Base-by-base conservation (phyloP, 371 early-diverging fungal genomes). In the Mucor lusitanicus region DNA sequence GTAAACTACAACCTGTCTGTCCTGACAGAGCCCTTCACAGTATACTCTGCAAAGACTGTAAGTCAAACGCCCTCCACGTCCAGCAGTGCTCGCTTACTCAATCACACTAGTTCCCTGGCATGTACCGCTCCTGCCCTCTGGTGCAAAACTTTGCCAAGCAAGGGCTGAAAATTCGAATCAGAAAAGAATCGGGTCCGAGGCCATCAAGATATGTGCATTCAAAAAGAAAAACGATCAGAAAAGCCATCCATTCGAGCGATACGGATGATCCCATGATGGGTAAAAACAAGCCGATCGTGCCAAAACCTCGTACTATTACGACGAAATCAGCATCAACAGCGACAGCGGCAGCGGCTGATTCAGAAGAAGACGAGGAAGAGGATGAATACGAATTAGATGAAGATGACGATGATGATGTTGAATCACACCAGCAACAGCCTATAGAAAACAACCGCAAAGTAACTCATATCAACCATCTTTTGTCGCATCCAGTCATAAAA, bases 161-260 rank as follows among this genome's bases (percentile, higher is more conserved):
- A 66, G 91, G 91, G 0, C 69, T 91, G 19, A 87, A 85, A 62
- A 91, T 92, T 27, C 77, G 91, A 17, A 88, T 91, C 42, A 79
- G 91, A 44, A 91, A 88, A 67, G 91, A 75, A 48, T 71, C 79
- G 25, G 67, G 65, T 12, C 67, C 71, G 57, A 64, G 71, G 28
- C 62, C 66, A 25, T 40, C 63, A 9, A 42, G 69, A 64, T 64
- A 67, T 23, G 55, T 53, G 37, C 63, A 62, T 23, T 44, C 32
- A 33, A 59, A 58, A 50, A 58, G 50, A 58, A 68, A 63, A 59
- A 39, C 46, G 60, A 61, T 64, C 60, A 71, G 63, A 58, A 68
- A 40, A n/a, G 37, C 57, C 17, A 46, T 46, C 44, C 17, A 7
- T 44, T 6, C 44, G n/a, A 44, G 19, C 19, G 44, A 44, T 6